Evolutionary conservation across 148 eudicot species (phyloP).

Genomic region (Diospyros kaki): DNA sequence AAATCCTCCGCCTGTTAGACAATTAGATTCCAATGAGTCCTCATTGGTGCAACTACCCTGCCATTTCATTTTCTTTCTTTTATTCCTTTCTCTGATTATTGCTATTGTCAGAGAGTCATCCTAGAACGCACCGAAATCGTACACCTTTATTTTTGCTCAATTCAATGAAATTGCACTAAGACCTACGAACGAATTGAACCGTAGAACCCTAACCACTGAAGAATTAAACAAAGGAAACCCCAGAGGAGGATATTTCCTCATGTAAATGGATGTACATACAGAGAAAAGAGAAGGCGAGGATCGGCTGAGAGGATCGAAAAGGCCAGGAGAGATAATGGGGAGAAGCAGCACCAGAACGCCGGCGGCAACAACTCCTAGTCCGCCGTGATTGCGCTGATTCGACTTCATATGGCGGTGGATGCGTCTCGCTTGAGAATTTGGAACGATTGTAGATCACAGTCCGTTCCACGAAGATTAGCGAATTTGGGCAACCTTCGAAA

Average conservation of each 20-base stretch:
- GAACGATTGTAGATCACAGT: no score
- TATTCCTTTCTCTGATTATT: no score
- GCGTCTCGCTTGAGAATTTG: neutral
- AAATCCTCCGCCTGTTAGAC: neutral
- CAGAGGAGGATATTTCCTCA: no score
- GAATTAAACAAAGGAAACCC: no score
- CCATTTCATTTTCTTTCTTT: neutral
- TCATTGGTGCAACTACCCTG: neutral
- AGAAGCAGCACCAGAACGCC: conserved; percentile 39
- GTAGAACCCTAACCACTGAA: no score
- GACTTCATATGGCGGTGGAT: conserved; percentile 15
- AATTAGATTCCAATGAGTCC: neutral
- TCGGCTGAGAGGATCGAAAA: conserved; percentile 41
- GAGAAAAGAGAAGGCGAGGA: conserved; percentile 47
- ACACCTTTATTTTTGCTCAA: no score
- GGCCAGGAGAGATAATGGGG: conserved; percentile 27
- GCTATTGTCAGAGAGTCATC: no score
- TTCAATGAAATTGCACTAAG: no score
- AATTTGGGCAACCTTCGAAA: no score
- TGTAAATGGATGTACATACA: conserved; percentile 32
- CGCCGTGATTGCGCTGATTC: conserved; percentile 9
- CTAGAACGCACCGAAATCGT: no score
- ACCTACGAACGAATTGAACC: no score
- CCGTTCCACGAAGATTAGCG: no score
- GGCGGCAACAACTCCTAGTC: conserved; percentile 20